These are phyloP conservation scores for Euphorbia celastroides DNA, from an alignment of 441 rosid genomes.

Conservation along the genomic window DNA sequence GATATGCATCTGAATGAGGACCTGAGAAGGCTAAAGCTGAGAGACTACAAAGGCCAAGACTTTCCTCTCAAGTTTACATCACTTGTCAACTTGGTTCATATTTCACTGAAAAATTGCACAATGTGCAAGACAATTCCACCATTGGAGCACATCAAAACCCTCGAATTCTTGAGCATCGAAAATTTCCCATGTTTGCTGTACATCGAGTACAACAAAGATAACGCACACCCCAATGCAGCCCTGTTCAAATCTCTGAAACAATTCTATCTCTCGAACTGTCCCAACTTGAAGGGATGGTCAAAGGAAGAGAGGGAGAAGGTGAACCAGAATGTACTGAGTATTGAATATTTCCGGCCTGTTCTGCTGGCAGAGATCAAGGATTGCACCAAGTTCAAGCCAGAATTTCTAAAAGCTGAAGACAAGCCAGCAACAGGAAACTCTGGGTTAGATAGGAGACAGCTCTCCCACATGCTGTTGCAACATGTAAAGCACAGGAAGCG, in stretches of 20 bases:
- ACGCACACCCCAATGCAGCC: neutral
- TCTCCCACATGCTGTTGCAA: too few relatives aligned
- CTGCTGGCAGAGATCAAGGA: neutral
- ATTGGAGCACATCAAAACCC: neutral
- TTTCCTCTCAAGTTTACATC: neutral
- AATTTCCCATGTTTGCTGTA: neutral
- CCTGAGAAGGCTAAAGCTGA: neutral
- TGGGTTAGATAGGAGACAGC: too few relatives aligned
- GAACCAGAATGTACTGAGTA: neutral
- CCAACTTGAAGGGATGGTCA: neutral
- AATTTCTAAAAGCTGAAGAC: neutral
- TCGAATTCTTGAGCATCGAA: neutral
- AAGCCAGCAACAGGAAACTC: neutral
- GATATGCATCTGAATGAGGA: neutral
- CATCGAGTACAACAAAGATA: neutral
- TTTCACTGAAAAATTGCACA: neutral
- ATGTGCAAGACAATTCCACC: neutral
- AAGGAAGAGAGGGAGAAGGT: neutral
- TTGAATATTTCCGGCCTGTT: neutral
- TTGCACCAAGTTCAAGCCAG: neutral
- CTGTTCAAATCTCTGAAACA: neutral
- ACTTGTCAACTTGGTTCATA: neutral
- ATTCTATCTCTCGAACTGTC: neutral
- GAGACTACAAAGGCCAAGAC: neutral
- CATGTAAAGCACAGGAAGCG: neutral